These are phyloP conservation scores for Chimonanthus salicifolius DNA, from an alignment of 164 flowering plant genomes.

Conservation along the genomic window DNA sequence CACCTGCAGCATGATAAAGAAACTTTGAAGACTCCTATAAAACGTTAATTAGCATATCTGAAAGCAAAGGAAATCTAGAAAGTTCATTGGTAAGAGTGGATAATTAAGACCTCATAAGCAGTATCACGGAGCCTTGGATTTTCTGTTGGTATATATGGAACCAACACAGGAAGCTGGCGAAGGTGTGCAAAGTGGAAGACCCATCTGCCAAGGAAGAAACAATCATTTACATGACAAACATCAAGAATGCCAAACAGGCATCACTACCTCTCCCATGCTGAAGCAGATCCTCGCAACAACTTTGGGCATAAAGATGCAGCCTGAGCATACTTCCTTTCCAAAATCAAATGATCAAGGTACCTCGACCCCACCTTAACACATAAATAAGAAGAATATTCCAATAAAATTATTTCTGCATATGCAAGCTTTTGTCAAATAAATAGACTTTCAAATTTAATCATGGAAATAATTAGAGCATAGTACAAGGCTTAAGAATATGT, in stretches of 20 bases:
- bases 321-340: constrained; percentile 92
- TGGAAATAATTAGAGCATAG: too few relatives aligned
- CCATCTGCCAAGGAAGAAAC: constrained; percentile 57
- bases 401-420: background rate
- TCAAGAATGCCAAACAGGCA: background rate
- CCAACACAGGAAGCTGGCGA: constrained; percentile 93
- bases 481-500: too few relatives aligned
- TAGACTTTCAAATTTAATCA: too few relatives aligned
- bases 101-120: constrained; percentile 77
- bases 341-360: constrained; percentile 96
- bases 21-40: background rate
- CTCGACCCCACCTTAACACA: constrained; percentile 77
- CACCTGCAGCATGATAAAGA: constrained; percentile 44
- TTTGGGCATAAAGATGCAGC: constrained; percentile 98
- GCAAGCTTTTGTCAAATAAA: too few relatives aligned
- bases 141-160: constrained; percentile 85
- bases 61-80: background rate
- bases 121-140: constrained; percentile 88
- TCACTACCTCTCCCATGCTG: constrained; percentile 98
- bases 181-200: constrained; percentile 97
- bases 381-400: constrained; percentile 1
- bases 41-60: background rate
- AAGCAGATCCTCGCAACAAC: constrained; percentile 84
- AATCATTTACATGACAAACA: constrained; percentile 11
- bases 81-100: background rate